Evolutionary conservation across 768 basidiomycete species (phyloP), one percentile per base, ranked within the genome.

Genomic region (Mycena belliarum): DNA sequence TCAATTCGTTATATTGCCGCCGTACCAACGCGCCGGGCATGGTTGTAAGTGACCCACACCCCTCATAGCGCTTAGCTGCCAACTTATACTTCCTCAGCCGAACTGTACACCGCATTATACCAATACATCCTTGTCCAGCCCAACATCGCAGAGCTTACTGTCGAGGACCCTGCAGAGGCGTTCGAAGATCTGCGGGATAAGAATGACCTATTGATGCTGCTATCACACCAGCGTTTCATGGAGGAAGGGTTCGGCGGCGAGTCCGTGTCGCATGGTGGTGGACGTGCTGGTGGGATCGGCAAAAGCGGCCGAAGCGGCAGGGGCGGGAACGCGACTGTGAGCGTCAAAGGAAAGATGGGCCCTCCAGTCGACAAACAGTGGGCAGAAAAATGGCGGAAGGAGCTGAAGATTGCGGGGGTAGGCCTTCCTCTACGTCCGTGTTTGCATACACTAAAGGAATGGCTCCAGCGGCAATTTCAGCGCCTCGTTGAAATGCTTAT

Each of bases 151-250:
- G 96, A 98, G 71, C 75, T 98, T 40, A 97, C 95, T 1, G 91
- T 99, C 21, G 97, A 99, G 74, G 97, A 99, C 70, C 97, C 97
- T 1, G 94, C 94, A 0, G 97, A 99, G 74, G 91, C 93, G 11
- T 98, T 99, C 68, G 96, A 98, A 70, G 97, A 98, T 70, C 80
- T 98, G 41, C 80, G 96, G 32, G 97, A 98, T 74, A 88, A 92
- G 52, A 91, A 89, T 63, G 97, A 99, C 70, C 79, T 98, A 20
- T 76, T 81, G 60, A 89, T 90, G 82, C 78, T 98, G 20, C 78
- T 92, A 15, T 70, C 76, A 0, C 74, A 87, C 60, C 75, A 80
- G 52, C 76, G 74, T 42, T 91, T 95, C 70, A 84, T 89, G 76
- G 72, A 77, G 26, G 90, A 93, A 70, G 91, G 79, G 3, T 88